Conservation (phyloP, 2,329 filamentous ascomycete genomes). For the Pseudofabraea citricarpa region DNA sequence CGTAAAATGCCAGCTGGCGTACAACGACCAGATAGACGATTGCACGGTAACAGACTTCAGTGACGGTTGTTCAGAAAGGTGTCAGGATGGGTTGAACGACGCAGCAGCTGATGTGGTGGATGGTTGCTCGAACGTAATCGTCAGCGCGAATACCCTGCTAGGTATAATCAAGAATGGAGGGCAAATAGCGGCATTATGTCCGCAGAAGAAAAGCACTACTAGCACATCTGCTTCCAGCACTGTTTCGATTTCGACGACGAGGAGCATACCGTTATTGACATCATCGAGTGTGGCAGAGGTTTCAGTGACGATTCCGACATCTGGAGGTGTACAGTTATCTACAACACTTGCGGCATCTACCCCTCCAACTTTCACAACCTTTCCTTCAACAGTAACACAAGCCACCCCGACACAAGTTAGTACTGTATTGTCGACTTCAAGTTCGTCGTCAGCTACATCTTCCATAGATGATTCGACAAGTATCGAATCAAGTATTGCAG, state of each 20-base stretch:
- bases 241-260: too few relatives aligned
- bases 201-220: conserved; percentile 9
- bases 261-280: too few relatives aligned
- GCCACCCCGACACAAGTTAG: neutral
- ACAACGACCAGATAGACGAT: conserved; percentile 20
- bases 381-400: too few relatives aligned
- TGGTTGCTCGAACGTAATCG: conserved; percentile 15
- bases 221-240: conserved; percentile 3
- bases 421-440: neutral
- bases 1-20: conserved; percentile 18
- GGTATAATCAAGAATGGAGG: conserved; percentile 24
- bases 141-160: conserved; percentile 20
- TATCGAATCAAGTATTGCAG: too few relatives aligned
- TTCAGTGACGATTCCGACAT: conserved; percentile 9
- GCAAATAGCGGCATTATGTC: conserved; percentile 24
- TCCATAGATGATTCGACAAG: too few relatives aligned
- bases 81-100: conserved; percentile 15
- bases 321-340: conserved; percentile 2
- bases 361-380: conserved; percentile 1
- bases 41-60: conserved; percentile 24
- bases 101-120: conserved; percentile 14
- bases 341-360: conserved; percentile 1
- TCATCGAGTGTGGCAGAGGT: neutral
- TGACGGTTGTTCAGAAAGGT: conserved; percentile 20
- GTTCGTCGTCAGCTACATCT: neutral